Conservation (phyloP, 2,329 filamentous ascomycete species). For the Hymenoscyphus linearis region DNA sequence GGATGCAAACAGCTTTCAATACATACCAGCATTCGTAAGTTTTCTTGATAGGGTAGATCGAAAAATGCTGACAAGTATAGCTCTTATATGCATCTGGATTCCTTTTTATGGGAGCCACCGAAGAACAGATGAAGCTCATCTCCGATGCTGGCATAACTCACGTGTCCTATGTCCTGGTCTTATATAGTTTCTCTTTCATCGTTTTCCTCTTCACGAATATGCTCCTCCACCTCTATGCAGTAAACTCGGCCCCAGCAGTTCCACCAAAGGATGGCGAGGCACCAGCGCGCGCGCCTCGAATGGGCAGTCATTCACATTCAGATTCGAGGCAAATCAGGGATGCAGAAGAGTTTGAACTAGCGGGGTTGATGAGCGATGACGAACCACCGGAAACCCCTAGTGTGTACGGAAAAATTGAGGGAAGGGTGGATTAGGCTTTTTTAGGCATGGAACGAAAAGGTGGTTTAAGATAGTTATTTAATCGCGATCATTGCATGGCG, state of each 20-base stretch:
- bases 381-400: constrained; percentile 57
- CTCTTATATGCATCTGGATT: constrained; percentile 89
- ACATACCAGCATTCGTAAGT: constrained; percentile 65
- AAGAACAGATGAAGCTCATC: constrained; percentile 87
- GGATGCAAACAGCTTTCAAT: constrained; percentile 68
- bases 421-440: constrained; percentile 20
- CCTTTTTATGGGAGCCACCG: constrained; percentile 95
- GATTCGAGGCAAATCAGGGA: constrained; percentile 62
- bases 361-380: constrained; percentile 83
- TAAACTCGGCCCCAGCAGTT: constrained; percentile 39
- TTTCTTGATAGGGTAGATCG: no score
- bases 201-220: constrained; percentile 88
- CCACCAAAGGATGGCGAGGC: constrained; percentile 29
- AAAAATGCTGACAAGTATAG: constrained; percentile 42
- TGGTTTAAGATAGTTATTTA: neutral
- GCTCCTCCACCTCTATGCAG: constrained; percentile 78
- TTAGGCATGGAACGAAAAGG: neutral
- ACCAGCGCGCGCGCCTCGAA: constrained; percentile 21
- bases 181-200: constrained; percentile 86
- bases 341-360: constrained; percentile 89
- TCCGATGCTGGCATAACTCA: constrained; percentile 72
- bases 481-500: neutral
- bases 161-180: constrained; percentile 85
- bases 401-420: constrained; percentile 41
- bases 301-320: constrained; percentile 33